Evolutionary conservation across 306 rosid species (phyloP), one percentile per base, ranked within the genome.

Genomic region (Gleditsia sinensis): DNA sequence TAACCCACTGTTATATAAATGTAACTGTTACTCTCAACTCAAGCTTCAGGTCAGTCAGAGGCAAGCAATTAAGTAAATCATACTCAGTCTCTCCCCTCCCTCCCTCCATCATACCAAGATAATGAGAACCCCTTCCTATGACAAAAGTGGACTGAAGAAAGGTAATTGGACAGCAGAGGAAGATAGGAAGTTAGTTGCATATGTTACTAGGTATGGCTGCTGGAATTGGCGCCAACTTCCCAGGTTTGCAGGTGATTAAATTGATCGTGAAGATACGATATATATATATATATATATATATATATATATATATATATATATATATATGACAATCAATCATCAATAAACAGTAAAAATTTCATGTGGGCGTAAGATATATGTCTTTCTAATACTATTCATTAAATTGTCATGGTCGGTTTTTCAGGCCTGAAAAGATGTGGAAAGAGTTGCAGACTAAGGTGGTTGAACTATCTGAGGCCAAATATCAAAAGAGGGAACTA

Each of bases 211-310:
- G 30, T 90, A 93, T 68, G 98, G 98, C 34, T 69, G 77, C 57
- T 91, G 96, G 96, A 93, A 93, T 79, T 93, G 98, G 98, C 98
- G 98, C 11, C 97, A 91, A 67, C 88, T 91, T 3, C 98, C 98
- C 62, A 87, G 64, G 69, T 93, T 87, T 84, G 97, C 98, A 62
- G 98, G 97, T 91, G 32, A 46, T 46, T n/a, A n/a, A n/a, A n/a
- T n/a, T n/a, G n/a, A n/a, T n/a, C n/a, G n/a, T n/a, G n/a, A n/a
- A n/a, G n/a, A n/a, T n/a, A n/a, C n/a, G n/a, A n/a, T n/a, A n/a
- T n/a, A n/a, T n/a, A n/a, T n/a, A n/a, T n/a, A n/a, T n/a, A n/a
- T n/a, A n/a, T n/a, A n/a, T n/a, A n/a, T n/a, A n/a, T n/a, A n/a
- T n/a, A n/a, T n/a, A n/a, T n/a, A n/a, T n/a, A n/a, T n/a, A n/a